A percentile compares a stretch with the other conserved stretches of the same genome.
These are phyloP conservation scores for Omphalotus guepiniiformis DNA, from an alignment of 768 basidiomycete genomes.

Conservation along the genomic window DNA sequence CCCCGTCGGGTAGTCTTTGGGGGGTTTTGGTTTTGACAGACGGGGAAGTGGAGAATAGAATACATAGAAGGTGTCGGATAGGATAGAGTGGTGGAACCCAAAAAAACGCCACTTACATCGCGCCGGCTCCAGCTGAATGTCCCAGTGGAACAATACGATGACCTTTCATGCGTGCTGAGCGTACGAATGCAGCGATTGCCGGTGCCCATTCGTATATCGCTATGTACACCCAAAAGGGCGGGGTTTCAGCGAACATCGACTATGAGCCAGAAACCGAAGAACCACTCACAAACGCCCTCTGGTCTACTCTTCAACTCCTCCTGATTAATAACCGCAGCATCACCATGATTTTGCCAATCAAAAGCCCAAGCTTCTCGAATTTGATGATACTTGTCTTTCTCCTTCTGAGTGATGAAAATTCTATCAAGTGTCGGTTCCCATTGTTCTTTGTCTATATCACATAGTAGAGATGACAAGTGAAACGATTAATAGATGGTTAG, in stretches of 20 bases:
- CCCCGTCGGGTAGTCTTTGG: background rate
- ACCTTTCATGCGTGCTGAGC: constrained; percentile 13
- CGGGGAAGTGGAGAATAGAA: background rate
- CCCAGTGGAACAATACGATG: constrained; percentile 19
- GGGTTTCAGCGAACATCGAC: background rate
- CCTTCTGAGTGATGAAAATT: constrained; percentile 27
- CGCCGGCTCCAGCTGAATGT: constrained; percentile 23
- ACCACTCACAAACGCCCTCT: constrained; percentile 16
- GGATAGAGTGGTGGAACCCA: background rate
- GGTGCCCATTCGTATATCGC: constrained; percentile 21
- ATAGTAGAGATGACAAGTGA: background rate
- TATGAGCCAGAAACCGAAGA: background rate
- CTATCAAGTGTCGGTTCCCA: constrained; percentile 46
- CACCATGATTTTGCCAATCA: constrained; percentile 38
- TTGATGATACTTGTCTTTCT: constrained; percentile 15
- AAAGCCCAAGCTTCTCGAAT: constrained; percentile 37
- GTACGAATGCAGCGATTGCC: constrained; percentile 19
- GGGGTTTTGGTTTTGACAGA: too few species aligned
- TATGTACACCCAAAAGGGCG: background rate
- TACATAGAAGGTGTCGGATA: background rate
- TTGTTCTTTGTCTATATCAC: constrained; percentile 46
- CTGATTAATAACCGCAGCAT: constrained; percentile 30
- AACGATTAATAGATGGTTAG: background rate
- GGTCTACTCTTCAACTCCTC: constrained; percentile 17
- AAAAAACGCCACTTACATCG: constrained; percentile 16